Evolutionary conservation across 1,284 basidiomycete species (phyloP), one percentile per base, ranked within the genome.

Genomic region (Ganoderma lucidum): DNA sequence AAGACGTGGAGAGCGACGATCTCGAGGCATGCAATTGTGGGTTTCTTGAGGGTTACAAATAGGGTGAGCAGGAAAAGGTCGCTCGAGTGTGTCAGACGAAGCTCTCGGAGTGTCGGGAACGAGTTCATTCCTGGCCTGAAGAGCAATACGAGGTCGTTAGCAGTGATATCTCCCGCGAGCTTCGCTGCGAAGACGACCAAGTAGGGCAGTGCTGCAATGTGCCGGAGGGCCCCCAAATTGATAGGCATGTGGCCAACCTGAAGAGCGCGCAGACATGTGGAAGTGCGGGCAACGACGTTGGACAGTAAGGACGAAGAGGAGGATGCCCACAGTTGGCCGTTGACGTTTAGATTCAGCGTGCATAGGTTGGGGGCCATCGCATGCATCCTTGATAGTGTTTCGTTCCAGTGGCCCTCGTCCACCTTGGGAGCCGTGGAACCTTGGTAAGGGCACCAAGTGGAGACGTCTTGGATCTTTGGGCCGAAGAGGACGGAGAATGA

Each of bases 401-500:
- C 9, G 12, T 62, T 39, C n/a, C n/a, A 62, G 42, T 32, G 28
- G 23, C 41, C 15, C 5, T 42, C 37, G 15, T 17, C 28, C 30
- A 56, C 53, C 32, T 56, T 35, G 30, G 32, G 32, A 17, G 30
- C 28, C 30, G 53, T 32, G 32, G 30, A 30, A 17, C 28, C 3
- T 15, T 8, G 15, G 17, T 32, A 56, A 35, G 53, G 53, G 19
- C 53, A 56, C 30, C 32, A 32, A 35, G 66, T 63, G 42, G 28
- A 32, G 39, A 60, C 35, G 37, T 32, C 37, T 23, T 58, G 30
- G 28, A 67, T 6, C 9, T n/a, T 59, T 12, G 66, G 66, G 10
- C 66, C 55, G 37, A 48, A 67, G 9, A 67, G 45, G 3, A 67
- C 56, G 56, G 30, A 55, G 30, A 61, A 44, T 0, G 62, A 59